A percentile compares a stretch with the other conserved stretches of the same genome.
These are phyloP conservation scores for Dactylellina parvicollis DNA, from an alignment of 2,329 filamentous ascomycete genomes.

Conservation along the genomic window DNA sequence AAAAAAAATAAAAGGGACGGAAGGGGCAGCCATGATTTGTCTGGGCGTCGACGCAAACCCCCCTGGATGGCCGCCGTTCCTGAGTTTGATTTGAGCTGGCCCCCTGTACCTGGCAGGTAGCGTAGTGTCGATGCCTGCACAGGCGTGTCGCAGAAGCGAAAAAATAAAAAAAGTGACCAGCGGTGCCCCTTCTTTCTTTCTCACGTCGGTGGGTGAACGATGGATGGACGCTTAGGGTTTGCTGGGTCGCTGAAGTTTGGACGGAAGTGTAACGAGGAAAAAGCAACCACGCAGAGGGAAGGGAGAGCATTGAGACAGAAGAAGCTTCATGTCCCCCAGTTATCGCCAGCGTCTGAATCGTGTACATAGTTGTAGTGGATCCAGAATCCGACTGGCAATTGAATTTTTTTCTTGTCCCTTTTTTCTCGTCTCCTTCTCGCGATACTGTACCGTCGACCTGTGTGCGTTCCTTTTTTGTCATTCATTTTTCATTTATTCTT, in stretches of 20 bases:
- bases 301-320: constrained; percentile 18
- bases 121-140: not conserved
- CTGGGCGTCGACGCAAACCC: not conserved
- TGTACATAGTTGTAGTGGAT: not conserved
- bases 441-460: not conserved
- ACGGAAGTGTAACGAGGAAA: constrained; percentile 48
- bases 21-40: not conserved
- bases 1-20: not conserved
- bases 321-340: constrained; percentile 27
- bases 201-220: no score
- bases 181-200: no score
- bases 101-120: constrained; percentile 15
- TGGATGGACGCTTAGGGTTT: constrained; percentile 6
- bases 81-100: constrained; percentile 11
- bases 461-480: not conserved
- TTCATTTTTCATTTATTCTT: not conserved
- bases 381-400: no score
- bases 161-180: not conserved
- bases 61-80: constrained; percentile 2
- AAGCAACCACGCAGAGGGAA: constrained; percentile 35
- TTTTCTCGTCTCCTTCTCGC: not conserved
- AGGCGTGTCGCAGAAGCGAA: constrained; percentile 17
- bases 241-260: constrained; percentile 36
- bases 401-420: not conserved
- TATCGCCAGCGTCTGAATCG: not conserved